Percentiles rank a stretch among this genome's conserved stretches.
phyloP scores from a whole-genome alignment of 345 rosid species.

The Microcos paniculata region DNA sequence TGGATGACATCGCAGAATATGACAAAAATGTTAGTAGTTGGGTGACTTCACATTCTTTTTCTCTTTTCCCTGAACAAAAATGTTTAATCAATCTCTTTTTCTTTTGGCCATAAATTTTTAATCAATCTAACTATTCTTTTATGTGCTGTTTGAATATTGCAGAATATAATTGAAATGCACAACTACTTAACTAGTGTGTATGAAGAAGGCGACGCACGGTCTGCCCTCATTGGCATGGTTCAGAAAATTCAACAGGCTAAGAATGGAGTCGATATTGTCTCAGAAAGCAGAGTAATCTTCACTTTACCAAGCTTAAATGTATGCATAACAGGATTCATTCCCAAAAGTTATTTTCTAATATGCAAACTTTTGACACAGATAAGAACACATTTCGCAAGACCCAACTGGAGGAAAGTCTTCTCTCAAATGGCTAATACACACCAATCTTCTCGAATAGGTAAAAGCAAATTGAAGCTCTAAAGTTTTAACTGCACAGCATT shows the following conservation, averaged over 20 bases:
- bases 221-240: slow-evolving; percentile 90
- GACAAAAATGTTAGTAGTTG: slow-evolving; percentile 53
- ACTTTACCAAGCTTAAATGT: background rate
- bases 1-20: slow-evolving; percentile 90
- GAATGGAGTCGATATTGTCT: slow-evolving; percentile 88
- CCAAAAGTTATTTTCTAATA: slow-evolving; percentile 5
- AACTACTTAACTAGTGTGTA: slow-evolving; percentile 94
- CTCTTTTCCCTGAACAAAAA: no score
- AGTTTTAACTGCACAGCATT: background rate
- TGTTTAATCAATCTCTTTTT: no score
- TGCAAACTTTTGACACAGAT: slow-evolving; percentile 44
- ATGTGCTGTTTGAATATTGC: slow-evolving; percentile 9
- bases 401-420: slow-evolving; percentile 94
- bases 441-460: slow-evolving; percentile 69
- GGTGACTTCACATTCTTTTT: no score
- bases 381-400: slow-evolving; percentile 92
- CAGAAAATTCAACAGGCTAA: slow-evolving; percentile 93
- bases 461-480: background rate
- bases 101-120: no score
- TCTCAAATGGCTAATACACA: slow-evolving; percentile 56
- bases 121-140: background rate
- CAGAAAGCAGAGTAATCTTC: slow-evolving; percentile 72
- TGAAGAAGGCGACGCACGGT: slow-evolving; percentile 97
- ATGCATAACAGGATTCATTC: background rate
- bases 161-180: slow-evolving; percentile 96